Evolutionary conservation across 805 yeast genomes (phyloP), one percentile per base, ranked within the genome.

Genomic region (Allodekkera sacchari): DNA sequence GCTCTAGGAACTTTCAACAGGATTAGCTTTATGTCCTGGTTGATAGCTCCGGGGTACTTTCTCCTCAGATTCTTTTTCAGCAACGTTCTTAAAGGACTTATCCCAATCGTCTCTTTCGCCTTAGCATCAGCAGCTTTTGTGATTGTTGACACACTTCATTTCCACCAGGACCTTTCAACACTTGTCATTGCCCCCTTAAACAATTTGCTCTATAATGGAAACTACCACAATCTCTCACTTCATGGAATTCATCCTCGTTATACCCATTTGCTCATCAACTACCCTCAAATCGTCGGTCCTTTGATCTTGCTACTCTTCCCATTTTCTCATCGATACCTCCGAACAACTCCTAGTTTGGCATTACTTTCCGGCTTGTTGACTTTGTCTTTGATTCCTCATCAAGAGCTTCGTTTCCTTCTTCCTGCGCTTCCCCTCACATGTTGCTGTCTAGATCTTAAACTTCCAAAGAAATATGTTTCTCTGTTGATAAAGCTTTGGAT

Each of bases 261-360:
- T 41, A 80, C 82, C 1, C 98, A 92, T 48, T 4, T 83, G 0
- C 42, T 84, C 17, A 57, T 83, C 6, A 89, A 88, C 47, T 42
- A 84, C 5, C 96, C 97, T 0, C 79, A 77, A 41, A 57, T 92
- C 11, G 29, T 87, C 9, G 98, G 97, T 0, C 97, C 98, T 0
- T 64, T 74, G 4, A 31, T 83, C 2, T 31, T 54, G 3, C 30
- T 78, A 1, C 58, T 69, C 17, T 53, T 72, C 29, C 56, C 67
- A 12, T 64, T 58, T 33, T 48, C 57, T 6, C 55, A 53, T 28
- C 55, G 50, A 8, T 64, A 72, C 45, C 48, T 63, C 43, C 57
- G 42, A 18, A 67, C 81, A 1, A 59, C 79, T 2, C 77, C 88
- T 1, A 68, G 74, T 39, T 55, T 76, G 23, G 55, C 88, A 2